A percentile compares a stretch with the other conserved stretches of the same genome.
Conservation (phyloP, 1,139 yeast genomes). For the Blastobotrys apis region DNA sequence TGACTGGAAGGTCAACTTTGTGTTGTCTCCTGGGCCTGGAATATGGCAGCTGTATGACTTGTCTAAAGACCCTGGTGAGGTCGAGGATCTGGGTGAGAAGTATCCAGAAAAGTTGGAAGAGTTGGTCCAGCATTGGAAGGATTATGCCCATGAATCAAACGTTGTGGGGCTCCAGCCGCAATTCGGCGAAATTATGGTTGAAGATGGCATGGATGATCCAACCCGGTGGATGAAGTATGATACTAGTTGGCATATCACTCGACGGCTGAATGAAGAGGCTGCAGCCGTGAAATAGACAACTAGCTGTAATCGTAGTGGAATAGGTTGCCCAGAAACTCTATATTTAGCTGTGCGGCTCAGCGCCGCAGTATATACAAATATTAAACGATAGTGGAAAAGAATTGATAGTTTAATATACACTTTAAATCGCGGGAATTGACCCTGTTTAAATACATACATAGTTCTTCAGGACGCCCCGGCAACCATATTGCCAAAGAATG, state of each 20-base stretch:
- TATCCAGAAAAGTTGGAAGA: constrained; percentile 39
- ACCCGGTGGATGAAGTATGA: constrained; percentile 8
- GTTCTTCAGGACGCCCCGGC: no score
- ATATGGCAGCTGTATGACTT: constrained; percentile 48
- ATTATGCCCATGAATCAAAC: constrained; percentile 53
- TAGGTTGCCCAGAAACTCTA: no score
- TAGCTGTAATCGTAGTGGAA: no score
- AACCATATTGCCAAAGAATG: no score
- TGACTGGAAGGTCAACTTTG: constrained; percentile 45
- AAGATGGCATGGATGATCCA: constrained; percentile 4
- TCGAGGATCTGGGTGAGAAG: constrained; percentile 38
- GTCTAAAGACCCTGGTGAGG: constrained; percentile 47
- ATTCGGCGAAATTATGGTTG: background rate
- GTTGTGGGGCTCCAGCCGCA: constrained; percentile 24
- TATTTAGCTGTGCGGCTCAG: no score
- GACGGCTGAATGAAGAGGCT: background rate
- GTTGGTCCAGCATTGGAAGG: constrained; percentile 47
- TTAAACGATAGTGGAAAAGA: no score
- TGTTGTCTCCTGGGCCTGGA: constrained; percentile 47
- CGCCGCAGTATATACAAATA: no score
- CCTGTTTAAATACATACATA: no score
- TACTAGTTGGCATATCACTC: constrained; percentile 4
- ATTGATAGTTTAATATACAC: no score
- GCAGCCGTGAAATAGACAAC: no score
- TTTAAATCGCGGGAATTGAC: no score